Evolutionary conservation across 441 rosid genomes (phyloP).

Genomic region (Francoa sonchifolia): DNA sequence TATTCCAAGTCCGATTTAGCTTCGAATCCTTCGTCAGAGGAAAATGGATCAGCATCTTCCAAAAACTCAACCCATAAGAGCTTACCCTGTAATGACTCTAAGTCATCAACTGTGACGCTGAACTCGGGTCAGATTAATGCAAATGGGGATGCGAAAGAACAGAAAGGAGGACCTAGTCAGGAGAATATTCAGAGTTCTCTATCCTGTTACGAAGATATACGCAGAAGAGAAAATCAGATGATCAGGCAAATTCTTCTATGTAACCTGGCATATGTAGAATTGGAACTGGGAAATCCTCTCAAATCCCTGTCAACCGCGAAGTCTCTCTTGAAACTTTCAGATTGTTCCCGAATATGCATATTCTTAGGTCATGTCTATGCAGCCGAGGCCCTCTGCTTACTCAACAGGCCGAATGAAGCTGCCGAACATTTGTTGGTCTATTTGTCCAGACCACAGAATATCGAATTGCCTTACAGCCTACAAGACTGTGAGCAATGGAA

Average conservation of each 20-base stretch:
- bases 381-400: conserved; percentile 88
- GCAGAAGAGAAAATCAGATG: conserved; percentile 41
- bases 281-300: conserved; percentile 77
- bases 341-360: conserved; percentile 50
- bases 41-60: conserved; percentile 25
- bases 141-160: conserved; percentile 64
- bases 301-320: conserved; percentile 55
- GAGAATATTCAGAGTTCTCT: conserved; percentile 59
- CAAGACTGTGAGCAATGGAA: conserved; percentile 64
- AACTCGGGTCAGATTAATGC: conserved; percentile 35
- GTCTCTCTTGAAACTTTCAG: conserved; percentile 58
- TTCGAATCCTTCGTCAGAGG: conserved; percentile 28
- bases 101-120: conserved; percentile 15
- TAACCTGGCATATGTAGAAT: conserved; percentile 66
- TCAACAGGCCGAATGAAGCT: conserved; percentile 75
- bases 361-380: conserved; percentile 76
- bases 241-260: conserved; percentile 69
- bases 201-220: conserved; percentile 34
- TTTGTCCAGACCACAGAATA: conserved; percentile 40
- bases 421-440: conserved; percentile 58
- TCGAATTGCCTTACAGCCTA: conserved; percentile 51
- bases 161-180: conserved; percentile 51
- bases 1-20: conserved; percentile 24
- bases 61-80: conserved; percentile 26
- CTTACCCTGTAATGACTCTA: conserved; percentile 29